phyloP scores from a whole-genome alignment of 2,329 filamentous ascomycete genomes.

The Aspergillus chevalieri region DNA sequence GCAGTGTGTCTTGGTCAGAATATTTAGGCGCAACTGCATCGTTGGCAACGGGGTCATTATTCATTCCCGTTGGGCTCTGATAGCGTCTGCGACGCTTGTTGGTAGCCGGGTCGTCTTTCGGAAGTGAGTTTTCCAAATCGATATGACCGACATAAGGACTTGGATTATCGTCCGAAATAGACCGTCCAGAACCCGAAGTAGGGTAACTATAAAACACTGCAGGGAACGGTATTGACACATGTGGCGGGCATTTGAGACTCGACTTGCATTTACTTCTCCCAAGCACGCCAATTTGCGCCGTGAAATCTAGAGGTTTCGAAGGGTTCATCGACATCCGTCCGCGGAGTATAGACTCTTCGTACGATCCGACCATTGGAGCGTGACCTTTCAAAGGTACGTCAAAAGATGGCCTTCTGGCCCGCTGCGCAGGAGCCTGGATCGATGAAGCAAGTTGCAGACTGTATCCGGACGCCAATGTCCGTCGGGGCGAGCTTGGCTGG shows the following conservation, averaged over 20 bases:
- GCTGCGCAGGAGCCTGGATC: constrained; percentile 32
- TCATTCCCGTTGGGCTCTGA: constrained; percentile 22
- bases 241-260: constrained; percentile 75
- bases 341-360: constrained; percentile 91
- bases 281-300: constrained; percentile 90
- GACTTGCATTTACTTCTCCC: constrained; percentile 84
- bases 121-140: constrained; percentile 77
- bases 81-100: constrained; percentile 36
- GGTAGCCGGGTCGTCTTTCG: constrained; percentile 36
- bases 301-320: constrained; percentile 84
- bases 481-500: constrained; percentile 71
- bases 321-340: constrained; percentile 96
- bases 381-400: constrained; percentile 76
- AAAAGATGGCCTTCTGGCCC: constrained; percentile 62
- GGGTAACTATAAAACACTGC: constrained; percentile 95
- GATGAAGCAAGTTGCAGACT: constrained; percentile 44
- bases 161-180: constrained; percentile 71
- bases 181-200: constrained; percentile 57
- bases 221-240: constrained; percentile 84
- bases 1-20: constrained; percentile 30
- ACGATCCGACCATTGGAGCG: constrained; percentile 94
- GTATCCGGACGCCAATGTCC: constrained; percentile 62
- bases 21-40: constrained; percentile 8
- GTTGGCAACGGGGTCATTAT: constrained; percentile 8
- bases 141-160: constrained; percentile 94